Conservation (phyloP, 2,329 filamentous ascomycete species). For the Penicillium sp. region DNA sequence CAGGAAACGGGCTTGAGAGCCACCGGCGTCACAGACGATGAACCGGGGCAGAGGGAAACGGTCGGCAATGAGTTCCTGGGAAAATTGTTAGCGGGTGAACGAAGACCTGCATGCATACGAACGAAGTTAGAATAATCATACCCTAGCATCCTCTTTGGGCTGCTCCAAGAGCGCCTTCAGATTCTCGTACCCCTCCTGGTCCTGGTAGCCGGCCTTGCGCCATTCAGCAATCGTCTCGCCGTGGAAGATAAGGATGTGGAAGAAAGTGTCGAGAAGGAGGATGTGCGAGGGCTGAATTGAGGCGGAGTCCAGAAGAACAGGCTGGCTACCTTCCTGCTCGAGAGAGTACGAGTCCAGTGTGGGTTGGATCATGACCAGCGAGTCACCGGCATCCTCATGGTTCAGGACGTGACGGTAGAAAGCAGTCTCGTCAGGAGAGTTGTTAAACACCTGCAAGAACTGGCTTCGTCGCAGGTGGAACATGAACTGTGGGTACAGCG, state of each 20-base stretch:
- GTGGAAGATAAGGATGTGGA: constrained; percentile 99
- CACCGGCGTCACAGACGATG: constrained; percentile 98
- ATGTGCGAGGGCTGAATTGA: constrained; percentile 95
- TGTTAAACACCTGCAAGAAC: constrained; percentile 99
- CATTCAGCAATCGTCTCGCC: constrained; percentile 97
- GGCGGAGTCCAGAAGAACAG: constrained; percentile 93
- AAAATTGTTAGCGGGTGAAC: constrained; percentile 10
- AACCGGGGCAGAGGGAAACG: constrained; percentile 98
- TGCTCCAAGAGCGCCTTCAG: constrained; percentile 84
- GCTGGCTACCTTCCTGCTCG: constrained; percentile 87
- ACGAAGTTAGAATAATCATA: constrained; percentile 50
- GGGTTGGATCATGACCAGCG: constrained; percentile 97
- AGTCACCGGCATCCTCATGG: constrained; percentile 95
- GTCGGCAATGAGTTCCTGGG: constrained; percentile 89
- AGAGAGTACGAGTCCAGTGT: constrained; percentile 97
- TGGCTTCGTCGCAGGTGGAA: constrained; percentile 96
- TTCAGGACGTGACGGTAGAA: constrained; percentile 97
- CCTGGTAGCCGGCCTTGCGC: constrained; percentile 96
- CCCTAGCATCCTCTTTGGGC: constrained; percentile 94
- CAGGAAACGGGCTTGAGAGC: constrained; percentile 95
- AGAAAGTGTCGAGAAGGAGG: constrained; percentile 94
- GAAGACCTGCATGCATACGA: neutral
- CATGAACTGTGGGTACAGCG: constrained; percentile 98
- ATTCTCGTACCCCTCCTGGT: constrained; percentile 97
- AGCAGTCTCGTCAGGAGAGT: constrained; percentile 97